Conservation (phyloP, 1,284 basidiomycete genomes). For the Sporisorium iseilematis-ciliati region DNA sequence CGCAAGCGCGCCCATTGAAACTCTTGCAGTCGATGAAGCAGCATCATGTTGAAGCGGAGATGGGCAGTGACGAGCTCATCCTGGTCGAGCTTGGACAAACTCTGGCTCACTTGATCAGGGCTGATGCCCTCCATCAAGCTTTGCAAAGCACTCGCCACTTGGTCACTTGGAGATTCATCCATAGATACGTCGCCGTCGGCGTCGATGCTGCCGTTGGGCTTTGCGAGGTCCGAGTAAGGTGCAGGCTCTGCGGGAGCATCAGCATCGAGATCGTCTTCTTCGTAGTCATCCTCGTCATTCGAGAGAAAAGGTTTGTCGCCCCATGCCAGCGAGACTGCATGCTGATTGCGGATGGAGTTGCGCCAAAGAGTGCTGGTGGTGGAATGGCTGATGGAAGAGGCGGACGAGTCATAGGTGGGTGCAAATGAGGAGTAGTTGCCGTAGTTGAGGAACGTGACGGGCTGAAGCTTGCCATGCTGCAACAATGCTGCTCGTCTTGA, state of each 20-base stretch:
- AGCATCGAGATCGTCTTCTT: slow-evolving; percentile 12
- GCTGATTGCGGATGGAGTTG: slow-evolving; percentile 18
- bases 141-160: slow-evolving; percentile 10
- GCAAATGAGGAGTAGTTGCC: slow-evolving; percentile 61
- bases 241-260: slow-evolving; percentile 12
- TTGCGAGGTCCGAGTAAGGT: neutral
- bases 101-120: slow-evolving; percentile 20
- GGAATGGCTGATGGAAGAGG: slow-evolving; percentile 38
- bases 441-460: slow-evolving; percentile 58
- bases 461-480: slow-evolving; percentile 26
- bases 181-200: slow-evolving; percentile 19
- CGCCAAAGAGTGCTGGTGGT: slow-evolving; percentile 39
- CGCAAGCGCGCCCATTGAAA: slow-evolving; percentile 61
- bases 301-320: slow-evolving; percentile 24
- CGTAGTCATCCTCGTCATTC: slow-evolving; percentile 8
- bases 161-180: slow-evolving; percentile 12
- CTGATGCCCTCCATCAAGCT: slow-evolving; percentile 33
- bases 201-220: neutral
- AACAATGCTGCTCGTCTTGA: slow-evolving; percentile 15
- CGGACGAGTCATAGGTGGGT: slow-evolving; percentile 60
- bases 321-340: slow-evolving; percentile 27
- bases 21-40: slow-evolving; percentile 57
- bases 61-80: slow-evolving; percentile 43
- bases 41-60: slow-evolving; percentile 50
- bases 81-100: slow-evolving; percentile 36